Conservation (phyloP, 225 moss, liverwort and hornwort genomes). For the Straminergon stramineum region DNA sequence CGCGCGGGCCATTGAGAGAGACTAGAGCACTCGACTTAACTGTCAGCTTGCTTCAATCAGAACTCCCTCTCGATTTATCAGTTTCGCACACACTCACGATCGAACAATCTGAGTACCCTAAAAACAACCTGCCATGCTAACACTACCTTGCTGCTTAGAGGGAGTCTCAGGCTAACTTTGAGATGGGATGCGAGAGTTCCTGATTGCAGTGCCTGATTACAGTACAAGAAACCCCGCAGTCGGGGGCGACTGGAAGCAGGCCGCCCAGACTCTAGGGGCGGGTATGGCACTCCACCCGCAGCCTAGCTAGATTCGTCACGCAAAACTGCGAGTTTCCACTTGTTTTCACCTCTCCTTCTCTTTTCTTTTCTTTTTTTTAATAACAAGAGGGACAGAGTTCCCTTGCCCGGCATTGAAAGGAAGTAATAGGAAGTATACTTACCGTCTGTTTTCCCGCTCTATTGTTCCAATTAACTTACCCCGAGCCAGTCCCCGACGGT, state of each 20-base stretch:
- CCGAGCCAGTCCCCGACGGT: too few species aligned
- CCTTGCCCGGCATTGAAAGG: not conserved
- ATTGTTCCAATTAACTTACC: not conserved
- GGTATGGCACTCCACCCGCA: too few species aligned
- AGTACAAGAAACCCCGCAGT: not conserved
- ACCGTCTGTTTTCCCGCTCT: not conserved
- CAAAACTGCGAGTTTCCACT: not conserved
- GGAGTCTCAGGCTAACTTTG: not conserved
- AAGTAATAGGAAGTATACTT: not conserved
- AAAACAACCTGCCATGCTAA: not conserved
- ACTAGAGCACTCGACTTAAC: too few species aligned
- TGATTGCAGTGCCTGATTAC: not conserved
- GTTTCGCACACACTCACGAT: not conserved
- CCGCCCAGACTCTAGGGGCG: not conserved
- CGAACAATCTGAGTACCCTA: not conserved
- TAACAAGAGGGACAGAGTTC: not conserved
- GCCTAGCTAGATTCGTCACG: not conserved
- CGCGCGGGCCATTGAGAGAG: not conserved
- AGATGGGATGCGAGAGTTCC: not conserved
- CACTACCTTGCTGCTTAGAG: not conserved
- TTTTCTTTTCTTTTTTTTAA: rapidly evolving
- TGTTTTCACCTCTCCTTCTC: not conserved
- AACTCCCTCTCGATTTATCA: not conserved
- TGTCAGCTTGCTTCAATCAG: not conserved
- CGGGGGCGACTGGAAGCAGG: too few species aligned